These are phyloP conservation scores for Acer yangbiense DNA, from an alignment of 345 rosid species.

Conservation along the genomic window DNA sequence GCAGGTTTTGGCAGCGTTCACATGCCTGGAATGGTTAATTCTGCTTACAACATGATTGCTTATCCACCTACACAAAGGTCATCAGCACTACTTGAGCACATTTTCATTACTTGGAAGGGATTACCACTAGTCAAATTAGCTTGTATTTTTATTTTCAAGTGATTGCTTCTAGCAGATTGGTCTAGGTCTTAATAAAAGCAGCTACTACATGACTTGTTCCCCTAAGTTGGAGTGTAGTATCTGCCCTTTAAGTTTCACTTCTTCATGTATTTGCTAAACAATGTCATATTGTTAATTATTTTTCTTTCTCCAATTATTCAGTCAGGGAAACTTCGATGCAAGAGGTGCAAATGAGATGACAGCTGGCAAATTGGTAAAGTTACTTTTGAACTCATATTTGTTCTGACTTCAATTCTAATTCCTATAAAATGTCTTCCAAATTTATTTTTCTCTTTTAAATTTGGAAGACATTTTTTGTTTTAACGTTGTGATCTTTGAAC, in stretches of 20 bases:
- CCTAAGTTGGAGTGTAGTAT: constrained; percentile 30
- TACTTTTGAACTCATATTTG: constrained; percentile 3
- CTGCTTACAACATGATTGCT: constrained; percentile 87
- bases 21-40: constrained; percentile 86
- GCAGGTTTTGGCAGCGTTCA: constrained; percentile 96
- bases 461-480: neutral
- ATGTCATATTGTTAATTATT: constrained; percentile 9
- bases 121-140: constrained; percentile 40
- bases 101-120: constrained; percentile 42
- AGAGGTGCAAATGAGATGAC: constrained; percentile 42
- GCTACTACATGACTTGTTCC: constrained; percentile 38
- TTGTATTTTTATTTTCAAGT: constrained; percentile 33
- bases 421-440: constrained; percentile 1
- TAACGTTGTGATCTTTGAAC: neutral
- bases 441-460: neutral
- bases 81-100: constrained; percentile 86
- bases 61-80: constrained; percentile 97
- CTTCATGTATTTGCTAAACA: neutral
- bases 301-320: constrained; percentile 36
- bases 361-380: constrained; percentile 51
- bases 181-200: constrained; percentile 37
- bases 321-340: constrained; percentile 51
- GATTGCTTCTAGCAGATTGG: constrained; percentile 33
- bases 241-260: constrained; percentile 18
- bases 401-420: constrained; percentile 9